Percentiles rank a stretch among this genome's conserved stretches.
Conservation (phyloP, 768 basidiomycete genomes). For the Tricholoma matsutake region DNA sequence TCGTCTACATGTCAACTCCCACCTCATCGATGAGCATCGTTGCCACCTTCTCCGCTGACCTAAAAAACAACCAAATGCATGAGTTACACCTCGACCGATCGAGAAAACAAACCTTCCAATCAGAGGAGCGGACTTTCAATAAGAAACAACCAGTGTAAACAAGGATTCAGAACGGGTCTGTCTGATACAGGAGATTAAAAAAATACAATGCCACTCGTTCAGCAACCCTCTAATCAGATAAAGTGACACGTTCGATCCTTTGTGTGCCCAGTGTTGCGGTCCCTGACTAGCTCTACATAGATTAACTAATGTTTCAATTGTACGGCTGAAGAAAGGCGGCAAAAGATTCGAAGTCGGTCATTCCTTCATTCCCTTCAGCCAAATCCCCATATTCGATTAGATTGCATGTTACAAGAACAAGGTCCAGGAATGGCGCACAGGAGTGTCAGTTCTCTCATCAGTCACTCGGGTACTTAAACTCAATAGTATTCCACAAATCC, state of each 20-base stretch:
- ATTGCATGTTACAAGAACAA: constrained; percentile 99
- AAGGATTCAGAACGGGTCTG: no score
- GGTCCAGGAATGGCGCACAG: constrained; percentile 93
- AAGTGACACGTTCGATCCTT: constrained; percentile 45
- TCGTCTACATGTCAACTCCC: no score
- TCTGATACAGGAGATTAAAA: no score
- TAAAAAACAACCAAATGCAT: no score
- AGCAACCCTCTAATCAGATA: constrained; percentile 89
- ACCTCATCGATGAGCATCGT: no score
- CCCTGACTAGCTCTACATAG: constrained; percentile 38
- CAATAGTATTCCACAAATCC: constrained; percentile 2
- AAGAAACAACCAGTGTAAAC: no score
- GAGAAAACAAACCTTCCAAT: no score
- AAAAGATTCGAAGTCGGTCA: constrained; percentile 89
- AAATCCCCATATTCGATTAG: constrained; percentile 31
- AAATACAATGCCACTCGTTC: constrained; percentile 48
- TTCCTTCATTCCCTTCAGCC: neutral
- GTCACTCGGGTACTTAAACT: neutral
- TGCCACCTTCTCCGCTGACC: no score
- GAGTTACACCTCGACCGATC: no score
- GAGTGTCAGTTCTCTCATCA: constrained; percentile 57
- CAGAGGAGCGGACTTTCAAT: constrained; percentile 3
- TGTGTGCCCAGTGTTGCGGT: neutral
- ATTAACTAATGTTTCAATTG: constrained; percentile 95
- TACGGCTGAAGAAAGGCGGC: constrained; percentile 93